These are phyloP conservation scores for Moricandia moricandioides DNA, from an alignment of 345 rosid genomes.

Conservation along the genomic window DNA sequence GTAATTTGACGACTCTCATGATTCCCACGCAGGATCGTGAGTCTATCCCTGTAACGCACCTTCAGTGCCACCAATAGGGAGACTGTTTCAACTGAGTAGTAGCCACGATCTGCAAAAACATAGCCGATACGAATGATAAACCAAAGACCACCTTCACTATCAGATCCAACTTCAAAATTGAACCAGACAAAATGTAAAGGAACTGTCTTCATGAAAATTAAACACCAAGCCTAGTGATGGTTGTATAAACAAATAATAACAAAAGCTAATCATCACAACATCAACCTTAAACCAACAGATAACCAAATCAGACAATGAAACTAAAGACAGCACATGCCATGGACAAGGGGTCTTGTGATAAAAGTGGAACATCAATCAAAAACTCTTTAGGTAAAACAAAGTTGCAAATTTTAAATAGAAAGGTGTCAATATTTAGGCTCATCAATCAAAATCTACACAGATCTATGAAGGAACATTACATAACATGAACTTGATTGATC, in stretches of 20 bases:
- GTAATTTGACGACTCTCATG: constrained; percentile 46
- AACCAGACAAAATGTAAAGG: not conserved
- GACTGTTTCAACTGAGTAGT: constrained; percentile 42
- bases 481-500: not conserved
- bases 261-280: not conserved
- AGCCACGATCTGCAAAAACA: constrained; percentile 41
- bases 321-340: not conserved
- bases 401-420: not conserved
- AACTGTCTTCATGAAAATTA: not conserved
- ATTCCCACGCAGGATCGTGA: constrained; percentile 39
- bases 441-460: not conserved
- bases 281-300: not conserved
- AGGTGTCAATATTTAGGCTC: not conserved
- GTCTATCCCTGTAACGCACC: constrained; percentile 41
- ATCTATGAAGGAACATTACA: not conserved
- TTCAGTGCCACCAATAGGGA: constrained; percentile 39
- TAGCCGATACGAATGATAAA: constrained; percentile 4
- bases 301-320: constrained; percentile 6
- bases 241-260: not conserved
- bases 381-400: not conserved
- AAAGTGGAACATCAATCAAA: not conserved
- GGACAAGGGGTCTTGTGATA: not conserved
- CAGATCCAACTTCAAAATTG: constrained; percentile 4
- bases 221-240: not conserved
- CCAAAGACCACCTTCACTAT: not conserved